Base-by-base conservation (phyloP, 305 asterid species). In the Coffea humblotiana region DNA sequence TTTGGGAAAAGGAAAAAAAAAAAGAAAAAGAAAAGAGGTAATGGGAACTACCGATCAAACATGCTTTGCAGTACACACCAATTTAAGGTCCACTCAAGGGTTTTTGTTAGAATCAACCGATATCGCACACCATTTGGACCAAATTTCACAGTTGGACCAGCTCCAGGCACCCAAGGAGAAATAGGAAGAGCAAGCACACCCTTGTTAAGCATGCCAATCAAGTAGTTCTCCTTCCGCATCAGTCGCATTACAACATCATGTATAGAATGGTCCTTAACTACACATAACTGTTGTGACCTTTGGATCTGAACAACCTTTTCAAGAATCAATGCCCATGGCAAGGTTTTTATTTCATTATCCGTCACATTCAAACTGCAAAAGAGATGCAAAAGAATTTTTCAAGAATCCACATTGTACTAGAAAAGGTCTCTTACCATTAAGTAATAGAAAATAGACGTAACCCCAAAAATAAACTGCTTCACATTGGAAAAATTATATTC, bases 151-250 rank as follows among this genome's bases (percentile, higher is more conserved):
- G 89, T 77, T 66, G 94, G 87, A 70, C 97, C 93, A 45, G 94
- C 89, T 67, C 97, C 98, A 37, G 97, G 98, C 74, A 93, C 83
- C 98, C 97, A 96, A 78, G 86, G 74, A 70, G 94, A 91, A 79
- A 96, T 90, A 68, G 98, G 98, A 71, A 96, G 90, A 70, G 99
- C 92, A 77, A 96, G 98, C 77, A 94, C 91, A 25, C 99, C 97
- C 90, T 94, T 96, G 88, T 96, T 94, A 76, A 96, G 90, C 98
- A 96, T 96, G 86, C 99, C 99, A 79, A 96, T 94, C 87, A 96
- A 85, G 87, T 96, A 96, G 89, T 96, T 96, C 80, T 96, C 98
- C 84, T 96, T 96, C 82, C 99, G 83, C 99, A 96, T 94, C 87
- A 96, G 87, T 60, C 99, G 88, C 98, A 94, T 90, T 73, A 91